Base-by-base conservation (phyloP, 2,329 filamentous ascomycete genomes). In the Diaporthe caulivora region DNA sequence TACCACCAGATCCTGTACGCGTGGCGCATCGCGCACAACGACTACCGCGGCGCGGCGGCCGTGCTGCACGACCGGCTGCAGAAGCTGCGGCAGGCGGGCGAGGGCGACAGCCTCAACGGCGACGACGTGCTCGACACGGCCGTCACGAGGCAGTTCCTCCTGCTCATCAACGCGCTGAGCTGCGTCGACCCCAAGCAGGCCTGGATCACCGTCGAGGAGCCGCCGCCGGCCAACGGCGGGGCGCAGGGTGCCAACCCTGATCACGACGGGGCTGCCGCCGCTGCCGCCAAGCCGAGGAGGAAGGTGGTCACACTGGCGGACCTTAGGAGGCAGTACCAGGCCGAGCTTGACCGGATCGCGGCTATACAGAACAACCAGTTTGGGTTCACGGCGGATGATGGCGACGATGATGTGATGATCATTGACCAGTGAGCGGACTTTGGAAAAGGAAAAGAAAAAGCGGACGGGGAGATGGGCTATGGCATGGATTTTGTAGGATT, bases 1-100 rank as follows among this genome's bases (percentile, higher is more conserved):
- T 97, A 95, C 80, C 94, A 97, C 80, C 94, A 96, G 78, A 93
- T 98, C 72, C 90, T 98, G 62, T 98, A 98, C 81, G 92, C 95
- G 3, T 98, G 96, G 91, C 92, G 97, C 68, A 92, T 98, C 77
- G 92, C 92, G 75, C 92, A 92, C 77, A 91, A 91, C 79, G 94
- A 98, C 84, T 97, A 95, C 87, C 94, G 96, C 57, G 97, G 96
- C 67, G 92, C 90, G 1, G 91, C 92, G 3, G 87, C 90, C 2
- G 85, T 91, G 37, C 84, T 92, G 7, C 84, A 92, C 29, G 90
- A 93, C 78, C 87, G 90, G 47, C 87, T 93, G 70, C 89, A 91
- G 77, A 91, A 90, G 80, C 85, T 93, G 21, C 87, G 88, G 75
- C 84, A 86, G 34, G 86, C 89, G 0, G 89, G 90, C 31, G 89